Conservation (phyloP, 2,329 filamentous ascomycete species). For the Fusarium sp. region DNA sequence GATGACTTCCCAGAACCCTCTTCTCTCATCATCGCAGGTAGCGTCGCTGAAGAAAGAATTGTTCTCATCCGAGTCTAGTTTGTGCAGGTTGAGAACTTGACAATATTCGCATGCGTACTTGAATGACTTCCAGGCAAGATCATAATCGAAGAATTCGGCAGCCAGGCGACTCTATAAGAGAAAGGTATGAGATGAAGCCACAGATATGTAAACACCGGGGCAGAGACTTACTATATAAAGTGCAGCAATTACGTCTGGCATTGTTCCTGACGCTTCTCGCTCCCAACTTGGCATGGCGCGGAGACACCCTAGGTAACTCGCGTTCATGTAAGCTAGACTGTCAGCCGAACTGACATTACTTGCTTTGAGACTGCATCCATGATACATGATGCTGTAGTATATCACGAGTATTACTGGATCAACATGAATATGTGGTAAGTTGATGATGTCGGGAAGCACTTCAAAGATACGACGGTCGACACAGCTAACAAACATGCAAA, state of each 20-base stretch:
- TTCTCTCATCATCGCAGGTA: slow-evolving; percentile 44
- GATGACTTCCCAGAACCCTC: slow-evolving; percentile 51
- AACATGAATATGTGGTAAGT: slow-evolving; percentile 47
- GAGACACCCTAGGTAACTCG: slow-evolving; percentile 48
- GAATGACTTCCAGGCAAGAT: slow-evolving; percentile 50
- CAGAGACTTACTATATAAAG: slow-evolving; percentile 43
- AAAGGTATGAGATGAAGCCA: not conserved
- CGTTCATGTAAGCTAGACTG: slow-evolving; percentile 40
- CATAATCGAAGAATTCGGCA: slow-evolving; percentile 51
- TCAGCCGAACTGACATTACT: slow-evolving; percentile 33
- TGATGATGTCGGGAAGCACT: slow-evolving; percentile 49
- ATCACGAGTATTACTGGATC: slow-evolving; percentile 50
- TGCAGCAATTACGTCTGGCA: slow-evolving; percentile 49
- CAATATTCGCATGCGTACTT: slow-evolving; percentile 50
- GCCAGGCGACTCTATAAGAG: slow-evolving; percentile 45
- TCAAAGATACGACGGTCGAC: slow-evolving; percentile 47
- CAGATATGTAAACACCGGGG: accelerated
- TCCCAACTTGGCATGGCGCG: slow-evolving; percentile 50
- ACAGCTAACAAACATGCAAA: slow-evolving; percentile 48
- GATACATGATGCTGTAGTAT: slow-evolving; percentile 50
- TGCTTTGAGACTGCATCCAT: slow-evolving; percentile 44
- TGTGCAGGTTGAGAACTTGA: slow-evolving; percentile 49
- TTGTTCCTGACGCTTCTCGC: slow-evolving; percentile 48
- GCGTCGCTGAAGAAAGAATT: slow-evolving; percentile 20
- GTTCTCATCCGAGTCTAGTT: slow-evolving; percentile 46